phyloP scores from a whole-genome alignment of 352 stramenopile genomes.

The Pythium vanterpoolii region DNA sequence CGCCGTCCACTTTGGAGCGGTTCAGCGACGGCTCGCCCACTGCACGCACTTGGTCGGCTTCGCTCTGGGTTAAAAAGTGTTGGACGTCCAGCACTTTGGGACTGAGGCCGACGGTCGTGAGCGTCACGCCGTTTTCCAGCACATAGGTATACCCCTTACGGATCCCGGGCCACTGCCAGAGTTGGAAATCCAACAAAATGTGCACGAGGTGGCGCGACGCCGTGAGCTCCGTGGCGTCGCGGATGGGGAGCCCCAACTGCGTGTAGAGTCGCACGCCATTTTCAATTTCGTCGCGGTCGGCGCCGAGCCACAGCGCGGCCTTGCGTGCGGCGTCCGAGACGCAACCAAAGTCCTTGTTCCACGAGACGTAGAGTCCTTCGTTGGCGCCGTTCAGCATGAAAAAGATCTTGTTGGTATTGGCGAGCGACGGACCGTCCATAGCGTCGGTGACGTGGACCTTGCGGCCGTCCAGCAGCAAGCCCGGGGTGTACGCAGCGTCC shows the following conservation, averaged over 20 bases:
- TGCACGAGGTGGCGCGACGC: slow-evolving; percentile 63
- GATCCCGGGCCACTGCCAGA: slow-evolving; percentile 80
- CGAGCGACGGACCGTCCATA: slow-evolving; percentile 37
- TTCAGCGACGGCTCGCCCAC: slow-evolving; percentile 46
- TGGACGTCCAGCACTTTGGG: slow-evolving; percentile 79
- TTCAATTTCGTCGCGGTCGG: slow-evolving; percentile 55
- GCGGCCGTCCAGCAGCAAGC: slow-evolving; percentile 34
- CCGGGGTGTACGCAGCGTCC: slow-evolving; percentile 33
- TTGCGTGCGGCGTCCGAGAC: slow-evolving; percentile 37
- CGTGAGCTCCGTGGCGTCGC: slow-evolving; percentile 39
- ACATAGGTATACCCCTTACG: slow-evolving; percentile 70
- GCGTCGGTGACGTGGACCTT: slow-evolving; percentile 45
- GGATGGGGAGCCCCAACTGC: slow-evolving; percentile 63
- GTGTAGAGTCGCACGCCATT: slow-evolving; percentile 76
- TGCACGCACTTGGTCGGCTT: slow-evolving; percentile 58
- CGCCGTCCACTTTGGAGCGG: slow-evolving; percentile 68
- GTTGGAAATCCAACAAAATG: slow-evolving; percentile 77
- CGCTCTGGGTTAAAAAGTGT: slow-evolving; percentile 54
- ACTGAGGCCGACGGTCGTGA: slow-evolving; percentile 62
- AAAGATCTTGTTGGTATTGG: slow-evolving; percentile 52
- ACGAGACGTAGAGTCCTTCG: slow-evolving; percentile 74
- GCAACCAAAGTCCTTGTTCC: slow-evolving; percentile 72
- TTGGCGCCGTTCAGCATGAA: slow-evolving; percentile 86
- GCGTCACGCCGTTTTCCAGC: slow-evolving; percentile 62
- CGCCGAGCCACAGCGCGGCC: slow-evolving; percentile 57